These are phyloP conservation scores for Xylariaceae sp. DNA, from an alignment of 2,329 filamentous ascomycete species.

Conservation along the genomic window DNA sequence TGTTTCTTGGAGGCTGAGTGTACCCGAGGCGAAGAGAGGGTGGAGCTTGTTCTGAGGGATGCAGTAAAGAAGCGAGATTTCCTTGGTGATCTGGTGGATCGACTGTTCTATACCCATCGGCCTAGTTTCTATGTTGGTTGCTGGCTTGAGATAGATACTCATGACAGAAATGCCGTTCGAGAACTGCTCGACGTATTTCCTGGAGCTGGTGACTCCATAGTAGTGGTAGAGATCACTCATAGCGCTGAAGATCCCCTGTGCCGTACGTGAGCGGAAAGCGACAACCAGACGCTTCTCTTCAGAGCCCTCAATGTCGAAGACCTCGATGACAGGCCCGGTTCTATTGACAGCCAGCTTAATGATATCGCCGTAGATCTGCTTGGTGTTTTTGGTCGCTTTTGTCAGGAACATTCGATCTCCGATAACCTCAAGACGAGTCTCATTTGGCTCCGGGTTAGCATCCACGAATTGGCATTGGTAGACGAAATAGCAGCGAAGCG, in stretches of 20 bases:
- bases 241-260: conserved; percentile 89
- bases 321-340: conserved; percentile 93
- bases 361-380: conserved; percentile 91
- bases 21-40: conserved; percentile 76
- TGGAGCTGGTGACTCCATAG: conserved; percentile 91
- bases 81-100: conserved; percentile 98
- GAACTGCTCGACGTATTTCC: conserved; percentile 98
- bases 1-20: conserved; percentile 89
- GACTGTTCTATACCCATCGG: conserved; percentile 84
- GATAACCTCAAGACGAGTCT: conserved; percentile 87
- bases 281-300: conserved; percentile 92
- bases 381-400: conserved; percentile 94
- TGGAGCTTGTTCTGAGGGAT: conserved; percentile 97
- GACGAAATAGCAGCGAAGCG: conserved; percentile 95
- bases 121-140: conserved; percentile 51
- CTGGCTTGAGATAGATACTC: conserved; percentile 85
- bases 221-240: conserved; percentile 97
- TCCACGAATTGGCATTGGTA: conserved; percentile 93
- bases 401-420: conserved; percentile 91
- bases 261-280: conserved; percentile 90
- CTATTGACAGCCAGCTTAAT: conserved; percentile 79
- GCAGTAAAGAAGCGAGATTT: conserved; percentile 94
- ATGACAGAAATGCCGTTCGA: conserved; percentile 97
- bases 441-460: conserved; percentile 65
- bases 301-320: conserved; percentile 89